Evolutionary conservation across 495 filamentous ascomycete genomes (phyloP), one percentile per base, ranked within the genome.

Genomic region (Aspergillus ellipticus): DNA sequence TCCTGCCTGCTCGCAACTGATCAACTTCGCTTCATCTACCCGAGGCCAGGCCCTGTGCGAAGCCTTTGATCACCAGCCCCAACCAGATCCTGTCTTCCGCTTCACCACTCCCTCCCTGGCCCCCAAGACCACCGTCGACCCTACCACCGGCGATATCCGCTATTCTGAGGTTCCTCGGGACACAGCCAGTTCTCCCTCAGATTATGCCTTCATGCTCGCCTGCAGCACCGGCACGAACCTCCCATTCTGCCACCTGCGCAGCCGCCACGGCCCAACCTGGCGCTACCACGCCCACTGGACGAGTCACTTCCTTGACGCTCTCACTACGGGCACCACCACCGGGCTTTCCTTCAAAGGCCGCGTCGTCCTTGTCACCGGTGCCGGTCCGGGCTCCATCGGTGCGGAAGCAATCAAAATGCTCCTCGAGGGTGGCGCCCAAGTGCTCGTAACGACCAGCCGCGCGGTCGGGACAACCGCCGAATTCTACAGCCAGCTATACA

Each of bases 391-490:
- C 13, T 70, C 67, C 7, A 70, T 70, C 41, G 63, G 63, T 15
- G 54, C 52, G 0, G 54, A 57, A 10, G 42, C 66, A 16, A 15
- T 65, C 15, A 13, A 35, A 19, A 28, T 33, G 4, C 41, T 70
- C 3, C 55, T 70, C 1, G 6, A 21, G 4, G 67, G 65, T 8
- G 67, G 65, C n/a, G 65, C 67, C 11, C 43, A 26, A 6, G 65
- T 70, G 1, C 49, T 68, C 26, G 65, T 68, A 4, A 68, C 67
- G 11, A 66, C 67, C 16, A 66, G 60, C 43, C 42, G 49, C 6
- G 37, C 35, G 15, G 7, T 33, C 31, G 31, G 31, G 9, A 4
- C 31, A 2, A 21, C 52, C 4, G 46, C 54, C 10, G 4, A 39
- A 1, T 37, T 42, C 15, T 70, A 54, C 51, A 56, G 54, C 17